Conservation (phyloP, 179 eudicot species). For the Nepenthes alata region DNA sequence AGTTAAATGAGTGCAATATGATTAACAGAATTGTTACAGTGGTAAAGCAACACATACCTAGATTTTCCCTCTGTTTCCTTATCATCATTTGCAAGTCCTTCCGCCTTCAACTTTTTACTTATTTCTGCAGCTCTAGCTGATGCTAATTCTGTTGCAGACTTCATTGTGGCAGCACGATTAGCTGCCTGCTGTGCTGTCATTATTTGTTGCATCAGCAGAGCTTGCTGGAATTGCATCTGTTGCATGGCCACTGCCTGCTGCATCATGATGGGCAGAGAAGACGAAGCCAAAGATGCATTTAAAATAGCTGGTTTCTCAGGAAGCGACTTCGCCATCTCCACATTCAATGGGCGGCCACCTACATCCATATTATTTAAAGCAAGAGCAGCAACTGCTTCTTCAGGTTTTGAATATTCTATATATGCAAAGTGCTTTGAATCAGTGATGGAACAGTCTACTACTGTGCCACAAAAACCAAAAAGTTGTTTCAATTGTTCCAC, state of each 20-base stretch:
- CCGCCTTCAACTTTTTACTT: slow-evolving; percentile 69
- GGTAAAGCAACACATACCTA: slow-evolving; percentile 32
- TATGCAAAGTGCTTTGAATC: slow-evolving; percentile 95
- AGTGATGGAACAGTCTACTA: slow-evolving; percentile 71
- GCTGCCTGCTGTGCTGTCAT: slow-evolving; percentile 94
- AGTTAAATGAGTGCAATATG: too few species aligned
- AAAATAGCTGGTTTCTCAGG: slow-evolving; percentile 60
- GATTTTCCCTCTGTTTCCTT: slow-evolving; percentile 43
- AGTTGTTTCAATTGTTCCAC: slow-evolving; percentile 87
- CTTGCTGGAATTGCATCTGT: slow-evolving; percentile 98
- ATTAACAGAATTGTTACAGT: not conserved
- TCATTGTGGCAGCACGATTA: slow-evolving; percentile 83
- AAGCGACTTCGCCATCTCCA: slow-evolving; percentile 96
- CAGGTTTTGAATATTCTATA: slow-evolving; percentile 79
- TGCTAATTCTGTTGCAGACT: slow-evolving; percentile 88
- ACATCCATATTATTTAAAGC: slow-evolving; percentile 81
- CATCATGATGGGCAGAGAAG: slow-evolving; percentile 83
- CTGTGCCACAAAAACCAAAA: slow-evolving; percentile 75
- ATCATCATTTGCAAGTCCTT: slow-evolving; percentile 44
- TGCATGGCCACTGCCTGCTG: slow-evolving; percentile 99
- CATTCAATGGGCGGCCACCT: slow-evolving; percentile 87
- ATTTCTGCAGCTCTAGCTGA: slow-evolving; percentile 98
- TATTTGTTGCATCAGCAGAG: slow-evolving; percentile 82
- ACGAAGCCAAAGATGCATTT: slow-evolving; percentile 32
- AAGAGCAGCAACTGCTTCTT: slow-evolving; percentile 83